Evolutionary conservation across 2,329 filamentous ascomycete species (phyloP).

Genomic region (Camptophora hylomeconis): DNA sequence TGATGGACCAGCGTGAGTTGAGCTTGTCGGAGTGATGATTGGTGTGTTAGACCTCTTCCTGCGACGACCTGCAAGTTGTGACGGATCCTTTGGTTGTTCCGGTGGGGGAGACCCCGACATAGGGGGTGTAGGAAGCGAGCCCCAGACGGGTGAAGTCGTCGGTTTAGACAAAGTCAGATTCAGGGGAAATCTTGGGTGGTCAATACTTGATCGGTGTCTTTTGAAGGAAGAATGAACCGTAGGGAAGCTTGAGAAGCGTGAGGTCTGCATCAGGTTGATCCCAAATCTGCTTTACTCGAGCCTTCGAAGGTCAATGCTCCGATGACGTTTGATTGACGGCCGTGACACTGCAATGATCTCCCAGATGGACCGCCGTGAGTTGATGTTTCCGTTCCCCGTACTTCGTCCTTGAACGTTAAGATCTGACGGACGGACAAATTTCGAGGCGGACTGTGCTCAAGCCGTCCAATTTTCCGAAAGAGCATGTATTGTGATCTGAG

Average conservation of each 20-base stretch:
- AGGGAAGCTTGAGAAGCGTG: constrained; percentile 13
- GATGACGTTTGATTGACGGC: neutral
- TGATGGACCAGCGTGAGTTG: no score
- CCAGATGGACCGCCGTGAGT: no score
- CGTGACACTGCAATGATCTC: neutral
- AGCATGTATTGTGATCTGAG: no score
- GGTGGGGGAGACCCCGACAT: constrained; percentile 30
- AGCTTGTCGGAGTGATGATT: no score
- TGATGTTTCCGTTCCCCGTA: neutral
- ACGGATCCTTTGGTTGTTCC: constrained; percentile 25
- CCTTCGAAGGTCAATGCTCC: neutral
- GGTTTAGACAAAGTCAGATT: constrained; percentile 18
- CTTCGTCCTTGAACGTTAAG: constrained; percentile 1
- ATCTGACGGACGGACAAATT: constrained; percentile 1
- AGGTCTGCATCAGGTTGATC: constrained; percentile 15
- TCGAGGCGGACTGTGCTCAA: no score
- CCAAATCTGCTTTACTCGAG: neutral
- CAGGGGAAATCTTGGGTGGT: constrained; percentile 17
- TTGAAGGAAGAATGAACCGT: constrained; percentile 15
- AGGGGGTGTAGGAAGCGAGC: constrained; percentile 27
- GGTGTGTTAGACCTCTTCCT: constrained; percentile 21
- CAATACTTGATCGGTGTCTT: constrained; percentile 19
- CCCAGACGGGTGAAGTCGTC: constrained; percentile 23
- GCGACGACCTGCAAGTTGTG: constrained; percentile 22
- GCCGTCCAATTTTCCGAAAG: no score